phyloP scores from a whole-genome alignment of 257 asterid genomes.

The Scutellaria barbata region DNA sequence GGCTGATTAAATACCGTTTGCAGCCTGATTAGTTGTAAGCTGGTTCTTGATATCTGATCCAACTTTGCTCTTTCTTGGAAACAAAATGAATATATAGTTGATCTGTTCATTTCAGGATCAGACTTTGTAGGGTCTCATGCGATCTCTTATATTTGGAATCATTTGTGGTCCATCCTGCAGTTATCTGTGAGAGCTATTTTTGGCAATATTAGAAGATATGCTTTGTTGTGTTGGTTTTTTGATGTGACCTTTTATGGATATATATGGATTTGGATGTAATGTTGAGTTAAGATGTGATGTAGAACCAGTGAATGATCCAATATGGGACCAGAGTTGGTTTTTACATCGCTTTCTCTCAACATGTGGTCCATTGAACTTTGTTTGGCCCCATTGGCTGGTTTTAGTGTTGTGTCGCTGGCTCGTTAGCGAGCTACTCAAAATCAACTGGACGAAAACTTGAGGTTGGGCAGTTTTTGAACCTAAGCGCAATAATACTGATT shows the following conservation, averaged over 20 bases:
- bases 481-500: too few species aligned
- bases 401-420: too few species aligned
- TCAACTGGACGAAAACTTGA: too few species aligned
- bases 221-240: background rate
- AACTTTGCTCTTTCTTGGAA: background rate
- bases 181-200: background rate
- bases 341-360: too few species aligned
- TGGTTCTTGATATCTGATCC: background rate
- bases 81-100: background rate
- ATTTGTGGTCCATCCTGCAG: slow-evolving; percentile 30
- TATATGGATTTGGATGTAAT: background rate
- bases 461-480: too few species aligned
- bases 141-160: background rate
- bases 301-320: slow-evolving; percentile 3
- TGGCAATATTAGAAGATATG: slow-evolving; percentile 23
- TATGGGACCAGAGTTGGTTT: background rate
- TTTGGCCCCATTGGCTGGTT: too few species aligned
- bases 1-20: background rate
- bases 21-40: background rate
- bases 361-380: too few species aligned
- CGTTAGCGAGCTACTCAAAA: too few species aligned
- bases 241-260: slow-evolving; percentile 13
- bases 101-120: too few species aligned
- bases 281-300: background rate
- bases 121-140: too few species aligned